These are phyloP conservation scores for Grammothele lineata DNA, from an alignment of 768 basidiomycete species.

Conservation along the genomic window DNA sequence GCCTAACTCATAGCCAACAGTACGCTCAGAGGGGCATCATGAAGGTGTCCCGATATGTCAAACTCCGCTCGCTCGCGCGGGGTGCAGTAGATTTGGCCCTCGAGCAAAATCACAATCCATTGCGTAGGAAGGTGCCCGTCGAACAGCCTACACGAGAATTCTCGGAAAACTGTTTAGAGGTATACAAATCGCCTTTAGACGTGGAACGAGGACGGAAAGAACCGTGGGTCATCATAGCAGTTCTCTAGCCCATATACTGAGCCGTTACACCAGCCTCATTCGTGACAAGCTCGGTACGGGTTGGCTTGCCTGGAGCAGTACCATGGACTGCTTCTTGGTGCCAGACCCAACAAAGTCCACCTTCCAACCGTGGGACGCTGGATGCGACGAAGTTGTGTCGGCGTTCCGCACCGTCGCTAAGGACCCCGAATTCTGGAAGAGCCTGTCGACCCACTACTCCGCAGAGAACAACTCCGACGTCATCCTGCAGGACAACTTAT, in stretches of 20 bases:
- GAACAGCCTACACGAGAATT: conserved; percentile 44
- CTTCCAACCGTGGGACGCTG: conserved; percentile 56
- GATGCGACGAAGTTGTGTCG: conserved; percentile 45
- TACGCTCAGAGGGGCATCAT: conserved; percentile 72
- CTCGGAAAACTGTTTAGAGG: conserved; percentile 50
- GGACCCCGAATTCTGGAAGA: conserved; percentile 60
- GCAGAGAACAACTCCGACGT: conserved; percentile 72
- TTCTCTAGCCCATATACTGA: not conserved
- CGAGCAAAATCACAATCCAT: conserved; percentile 61
- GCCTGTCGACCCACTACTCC: conserved; percentile 62
- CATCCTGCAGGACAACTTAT: conserved; percentile 65
- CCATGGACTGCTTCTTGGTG: conserved; percentile 40
- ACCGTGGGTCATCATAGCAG: conserved; percentile 42
- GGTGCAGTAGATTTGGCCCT: conserved; percentile 56
- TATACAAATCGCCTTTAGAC: conserved; percentile 51
- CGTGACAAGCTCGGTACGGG: conserved; percentile 58
- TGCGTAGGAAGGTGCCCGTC: conserved; percentile 49
- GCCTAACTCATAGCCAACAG: conserved; percentile 35
- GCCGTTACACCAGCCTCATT: conserved; percentile 38
- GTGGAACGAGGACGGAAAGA: conserved; percentile 27
- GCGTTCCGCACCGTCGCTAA: conserved; percentile 45
- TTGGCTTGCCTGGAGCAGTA: conserved; percentile 61
- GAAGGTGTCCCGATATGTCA: conserved; percentile 74
- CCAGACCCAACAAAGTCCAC: conserved; percentile 48
- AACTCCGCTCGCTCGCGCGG: conserved; percentile 68